Evolutionary conservation across 2,329 filamentous ascomycete genomes (phyloP).

Genomic region (Cercospora zeina): DNA sequence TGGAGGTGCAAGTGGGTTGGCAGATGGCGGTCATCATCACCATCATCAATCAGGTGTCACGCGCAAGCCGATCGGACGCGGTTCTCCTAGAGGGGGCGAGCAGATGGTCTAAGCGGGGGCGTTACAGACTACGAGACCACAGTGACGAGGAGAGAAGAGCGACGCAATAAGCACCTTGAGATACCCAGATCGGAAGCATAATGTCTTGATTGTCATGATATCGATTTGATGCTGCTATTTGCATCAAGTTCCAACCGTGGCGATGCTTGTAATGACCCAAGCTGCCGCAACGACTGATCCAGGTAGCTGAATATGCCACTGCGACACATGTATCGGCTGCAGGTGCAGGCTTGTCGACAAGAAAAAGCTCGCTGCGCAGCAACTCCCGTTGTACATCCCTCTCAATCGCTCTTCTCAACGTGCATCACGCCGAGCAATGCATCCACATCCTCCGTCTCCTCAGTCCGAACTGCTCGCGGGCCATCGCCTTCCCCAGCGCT

Average conservation of each 20-base stretch:
- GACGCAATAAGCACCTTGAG: neutral
- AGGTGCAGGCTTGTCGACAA: too few relatives aligned
- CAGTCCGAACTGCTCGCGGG: constrained; percentile 2
- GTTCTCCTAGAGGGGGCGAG: constrained; percentile 5
- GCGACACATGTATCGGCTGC: neutral
- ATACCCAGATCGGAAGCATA: neutral
- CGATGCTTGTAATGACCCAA: neutral
- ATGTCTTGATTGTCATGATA: neutral
- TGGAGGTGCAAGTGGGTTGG: neutral
- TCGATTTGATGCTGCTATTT: neutral
- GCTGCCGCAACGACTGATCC: neutral
- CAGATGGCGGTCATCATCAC: constrained; percentile 7
- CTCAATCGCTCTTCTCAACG: neutral
- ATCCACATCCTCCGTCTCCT: constrained; percentile 14
- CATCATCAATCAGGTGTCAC: neutral
- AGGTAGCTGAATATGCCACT: neutral
- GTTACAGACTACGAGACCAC: neutral
- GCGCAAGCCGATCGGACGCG: constrained; percentile 7
- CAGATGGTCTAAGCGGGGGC: constrained; percentile 7
- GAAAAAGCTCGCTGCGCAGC: neutral
- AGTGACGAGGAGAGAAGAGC: neutral
- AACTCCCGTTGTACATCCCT: neutral
- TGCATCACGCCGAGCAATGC: neutral
- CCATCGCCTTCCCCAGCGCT: neutral
- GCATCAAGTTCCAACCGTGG: neutral